These are phyloP conservation scores for Globisporangium spinosum DNA, from an alignment of 352 stramenopile species.

Conservation along the genomic window DNA sequence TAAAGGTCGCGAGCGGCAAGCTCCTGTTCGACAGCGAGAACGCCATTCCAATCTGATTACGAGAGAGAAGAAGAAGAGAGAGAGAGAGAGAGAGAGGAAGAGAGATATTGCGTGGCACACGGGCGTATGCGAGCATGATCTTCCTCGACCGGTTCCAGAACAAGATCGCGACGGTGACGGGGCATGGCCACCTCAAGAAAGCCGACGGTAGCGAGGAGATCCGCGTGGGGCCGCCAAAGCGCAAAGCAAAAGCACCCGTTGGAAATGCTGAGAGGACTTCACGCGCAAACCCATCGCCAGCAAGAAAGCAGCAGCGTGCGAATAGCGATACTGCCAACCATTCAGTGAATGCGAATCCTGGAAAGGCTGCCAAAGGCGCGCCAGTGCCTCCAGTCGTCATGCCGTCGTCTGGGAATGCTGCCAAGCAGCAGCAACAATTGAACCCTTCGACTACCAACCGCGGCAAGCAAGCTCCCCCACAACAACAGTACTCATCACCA, in stretches of 20 bases:
- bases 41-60: background rate
- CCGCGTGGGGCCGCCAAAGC: slow-evolving; percentile 62
- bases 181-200: slow-evolving; percentile 73
- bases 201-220: slow-evolving; percentile 80
- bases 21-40: background rate
- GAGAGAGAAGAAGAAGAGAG: background rate
- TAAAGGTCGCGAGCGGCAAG: background rate
- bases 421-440: slow-evolving; percentile 17
- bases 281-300: background rate
- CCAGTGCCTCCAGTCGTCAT: slow-evolving; percentile 11
- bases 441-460: slow-evolving; percentile 11
- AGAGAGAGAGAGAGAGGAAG: background rate
- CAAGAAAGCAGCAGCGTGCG: slow-evolving; percentile 13
- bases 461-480: background rate
- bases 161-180: slow-evolving; percentile 81
- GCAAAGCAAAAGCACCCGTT: slow-evolving; percentile 22
- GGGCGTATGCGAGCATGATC: slow-evolving; percentile 46
- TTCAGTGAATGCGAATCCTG: background rate
- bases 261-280: background rate
- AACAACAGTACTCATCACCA: slow-evolving; percentile 20
- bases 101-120: background rate
- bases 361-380: slow-evolving; percentile 6
- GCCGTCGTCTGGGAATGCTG: slow-evolving; percentile 2
- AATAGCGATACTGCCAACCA: slow-evolving; percentile 17
- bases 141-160: slow-evolving; percentile 81